A percentile compares a stretch with the other conserved stretches of the same genome.
Conservation (phyloP, 768 basidiomycete species). For the Rhizopogon vinicolor region DNA sequence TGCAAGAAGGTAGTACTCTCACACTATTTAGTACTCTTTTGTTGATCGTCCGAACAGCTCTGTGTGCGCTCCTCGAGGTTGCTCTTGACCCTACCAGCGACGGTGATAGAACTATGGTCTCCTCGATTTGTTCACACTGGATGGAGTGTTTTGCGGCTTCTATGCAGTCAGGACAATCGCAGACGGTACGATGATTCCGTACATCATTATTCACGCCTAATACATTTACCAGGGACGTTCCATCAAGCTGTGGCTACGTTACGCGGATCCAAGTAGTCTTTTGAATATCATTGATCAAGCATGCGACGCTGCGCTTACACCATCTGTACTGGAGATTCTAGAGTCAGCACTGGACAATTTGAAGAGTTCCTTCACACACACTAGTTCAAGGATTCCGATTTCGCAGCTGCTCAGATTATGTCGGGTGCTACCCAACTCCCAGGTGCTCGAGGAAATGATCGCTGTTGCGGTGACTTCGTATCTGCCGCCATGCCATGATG, state of each 20-base stretch:
- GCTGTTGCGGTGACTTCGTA: conserved; percentile 33
- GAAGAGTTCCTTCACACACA: conserved; percentile 4
- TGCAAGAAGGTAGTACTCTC: conserved; percentile 30
- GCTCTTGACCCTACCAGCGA: conserved; percentile 31
- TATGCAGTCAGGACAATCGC: not conserved
- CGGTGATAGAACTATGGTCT: conserved; percentile 36
- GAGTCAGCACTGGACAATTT: conserved; percentile 31
- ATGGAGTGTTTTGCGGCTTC: not conserved
- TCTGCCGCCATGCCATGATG: conserved; percentile 26
- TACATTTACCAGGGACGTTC: conserved; percentile 1
- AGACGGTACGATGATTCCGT: not conserved
- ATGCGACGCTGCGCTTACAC: conserved; percentile 1
- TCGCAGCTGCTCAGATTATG: conserved; percentile 36
- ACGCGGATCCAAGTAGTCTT: conserved; percentile 39
- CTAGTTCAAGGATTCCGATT: conserved; percentile 18
- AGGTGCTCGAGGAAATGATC: conserved; percentile 44
- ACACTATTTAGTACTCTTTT: not conserved
- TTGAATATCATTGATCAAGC: conserved; percentile 38
- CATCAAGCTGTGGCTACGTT: conserved; percentile 50
- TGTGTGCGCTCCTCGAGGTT: conserved; percentile 35
- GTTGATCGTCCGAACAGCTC: conserved; percentile 27
- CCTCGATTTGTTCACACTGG: conserved; percentile 44
- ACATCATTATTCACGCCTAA: not conserved
- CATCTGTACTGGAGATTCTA: conserved; percentile 30
- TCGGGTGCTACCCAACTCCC: conserved; percentile 27